These are phyloP conservation scores for Calonectria hawksworthii DNA, from an alignment of 2,329 filamentous ascomycete genomes.

Conservation along the genomic window DNA sequence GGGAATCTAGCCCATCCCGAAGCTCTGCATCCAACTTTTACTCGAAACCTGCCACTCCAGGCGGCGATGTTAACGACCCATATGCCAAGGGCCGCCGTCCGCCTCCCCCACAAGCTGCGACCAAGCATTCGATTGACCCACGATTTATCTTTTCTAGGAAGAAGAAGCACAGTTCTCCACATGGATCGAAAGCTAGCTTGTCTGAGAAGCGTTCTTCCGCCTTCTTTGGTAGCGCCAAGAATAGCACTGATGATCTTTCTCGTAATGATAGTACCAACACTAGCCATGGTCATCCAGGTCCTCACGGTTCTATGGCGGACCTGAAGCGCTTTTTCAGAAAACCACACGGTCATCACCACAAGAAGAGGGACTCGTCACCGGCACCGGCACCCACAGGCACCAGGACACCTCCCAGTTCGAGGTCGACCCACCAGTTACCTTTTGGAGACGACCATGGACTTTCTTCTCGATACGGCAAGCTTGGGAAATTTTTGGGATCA, in stretches of 20 bases:
- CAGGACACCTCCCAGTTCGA: conserved; percentile 62
- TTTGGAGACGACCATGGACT: conserved; percentile 96
- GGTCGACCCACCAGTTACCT: conserved; percentile 76
- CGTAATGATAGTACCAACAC: conserved; percentile 44
- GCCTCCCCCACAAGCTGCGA: conserved; percentile 75
- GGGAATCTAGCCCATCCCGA: conserved; percentile 76
- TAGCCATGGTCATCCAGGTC: conserved; percentile 42
- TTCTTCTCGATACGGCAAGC: conserved; percentile 92
- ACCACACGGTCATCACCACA: conserved; percentile 80
- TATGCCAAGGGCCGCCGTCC: conserved; percentile 87
- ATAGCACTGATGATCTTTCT: conserved; percentile 53
- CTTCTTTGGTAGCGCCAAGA: conserved; percentile 50
- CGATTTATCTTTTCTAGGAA: conserved; percentile 87
- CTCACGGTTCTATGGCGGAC: conserved; percentile 89
- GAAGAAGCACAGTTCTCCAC: conserved; percentile 74
- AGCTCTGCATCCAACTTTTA: conserved; percentile 73
- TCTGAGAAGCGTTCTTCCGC: conserved; percentile 68
- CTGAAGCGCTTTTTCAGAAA: conserved; percentile 97
- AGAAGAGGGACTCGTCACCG: conserved; percentile 77
- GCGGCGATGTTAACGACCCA: conserved; percentile 85
- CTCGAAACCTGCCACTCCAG: conserved; percentile 82
- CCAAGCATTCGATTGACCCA: conserved; percentile 76
- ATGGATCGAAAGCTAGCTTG: conserved; percentile 65
- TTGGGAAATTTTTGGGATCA: conserved; percentile 93
- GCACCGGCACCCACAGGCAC: conserved; percentile 66